A percentile compares a stretch with the other conserved stretches of the same genome.
These are phyloP conservation scores for Paracoccidioides lutzii DNA, from an alignment of 2,329 filamentous ascomycete species.

Conservation along the genomic window DNA sequence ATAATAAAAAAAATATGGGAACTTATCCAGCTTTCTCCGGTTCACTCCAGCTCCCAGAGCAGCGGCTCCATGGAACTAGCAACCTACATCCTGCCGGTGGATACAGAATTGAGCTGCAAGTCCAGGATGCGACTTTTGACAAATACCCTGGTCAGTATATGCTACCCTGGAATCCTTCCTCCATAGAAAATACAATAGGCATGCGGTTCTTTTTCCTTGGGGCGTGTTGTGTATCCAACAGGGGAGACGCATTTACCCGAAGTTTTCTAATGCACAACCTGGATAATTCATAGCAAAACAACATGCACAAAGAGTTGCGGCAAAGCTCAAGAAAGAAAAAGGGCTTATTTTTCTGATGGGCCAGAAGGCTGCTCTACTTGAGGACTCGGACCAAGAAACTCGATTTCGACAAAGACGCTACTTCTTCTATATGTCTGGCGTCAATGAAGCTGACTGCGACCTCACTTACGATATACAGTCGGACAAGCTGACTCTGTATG, in stretches of 20 bases:
- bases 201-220: not conserved
- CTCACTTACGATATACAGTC: slow-evolving; percentile 45
- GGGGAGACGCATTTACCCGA: not conserved
- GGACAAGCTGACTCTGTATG: slow-evolving; percentile 58
- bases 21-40: not conserved
- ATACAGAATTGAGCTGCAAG: slow-evolving; percentile 20
- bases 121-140: slow-evolving; percentile 20
- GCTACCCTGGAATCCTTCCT: not conserved
- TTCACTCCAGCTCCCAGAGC: not conserved
- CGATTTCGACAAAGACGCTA: slow-evolving; percentile 48
- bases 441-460: slow-evolving; percentile 42
- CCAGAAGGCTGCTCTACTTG: slow-evolving; percentile 36
- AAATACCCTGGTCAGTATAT: slow-evolving; percentile 29
- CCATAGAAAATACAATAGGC: not conserved
- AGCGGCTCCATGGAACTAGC: not conserved
- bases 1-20: not conserved
- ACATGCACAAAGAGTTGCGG: slow-evolving; percentile 36
- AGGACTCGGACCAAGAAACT: slow-evolving; percentile 44
- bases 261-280: not conserved
- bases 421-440: slow-evolving; percentile 48
- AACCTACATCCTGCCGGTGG: not conserved
- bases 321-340: slow-evolving; percentile 23
- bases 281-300: slow-evolving; percentile 31
- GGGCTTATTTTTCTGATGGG: slow-evolving; percentile 47
- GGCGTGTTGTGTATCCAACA: not conserved